Base-by-base conservation (phyloP, 2,329 filamentous ascomycete genomes). In the Rhinocladiella similis region DNA sequence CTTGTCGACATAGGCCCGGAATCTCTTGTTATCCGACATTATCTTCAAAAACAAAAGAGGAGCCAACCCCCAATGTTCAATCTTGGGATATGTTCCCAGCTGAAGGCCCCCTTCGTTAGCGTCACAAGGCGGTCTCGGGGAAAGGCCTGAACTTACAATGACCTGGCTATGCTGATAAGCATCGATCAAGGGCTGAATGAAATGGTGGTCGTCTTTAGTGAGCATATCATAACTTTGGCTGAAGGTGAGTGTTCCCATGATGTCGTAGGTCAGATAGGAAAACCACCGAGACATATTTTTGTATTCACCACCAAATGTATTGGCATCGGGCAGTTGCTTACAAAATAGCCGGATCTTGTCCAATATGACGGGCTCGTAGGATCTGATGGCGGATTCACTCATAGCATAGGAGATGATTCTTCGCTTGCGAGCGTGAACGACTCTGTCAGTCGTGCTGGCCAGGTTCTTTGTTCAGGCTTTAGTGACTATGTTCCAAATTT, bases 381-480 rank as follows among this genome's bases (percentile, higher is more conserved):
- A 49, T 5, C 25, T 16, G 20, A 73, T 59, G 0, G 70, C 69
- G 27, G 63, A 64, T 16, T 68, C 67, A 5, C 70, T 72, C 55
- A 73, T 72, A 0, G 68, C 69, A 45, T 69, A 65, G 10, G 66
- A 56, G 9, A 73, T 54, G 5, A 71, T 60, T 20, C 67, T 63
- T 10, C 70, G 67, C 51, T 71, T 57, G 13, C 39, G 39, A 47
- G 41, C 49, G 22, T 57, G 53, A 5, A 36, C 22, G 20, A 18
- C 38, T 29, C 52, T 56, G 29, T 56, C 53, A 25, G 39, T 52
- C 7, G 48, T 49, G 47, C 49, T 35, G 27, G 29, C 25, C 25
- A 49, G 10, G 20, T 36, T 38, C 47, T 38, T 22, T 19, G 41
- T 41, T 41, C 36, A 41, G 41, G 18, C 41, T 45, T 25, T 19